Percentiles rank a stretch among this genome's conserved stretches.
Conservation (phyloP, 441 rosid genomes). For the Hura crepitans region DNA sequence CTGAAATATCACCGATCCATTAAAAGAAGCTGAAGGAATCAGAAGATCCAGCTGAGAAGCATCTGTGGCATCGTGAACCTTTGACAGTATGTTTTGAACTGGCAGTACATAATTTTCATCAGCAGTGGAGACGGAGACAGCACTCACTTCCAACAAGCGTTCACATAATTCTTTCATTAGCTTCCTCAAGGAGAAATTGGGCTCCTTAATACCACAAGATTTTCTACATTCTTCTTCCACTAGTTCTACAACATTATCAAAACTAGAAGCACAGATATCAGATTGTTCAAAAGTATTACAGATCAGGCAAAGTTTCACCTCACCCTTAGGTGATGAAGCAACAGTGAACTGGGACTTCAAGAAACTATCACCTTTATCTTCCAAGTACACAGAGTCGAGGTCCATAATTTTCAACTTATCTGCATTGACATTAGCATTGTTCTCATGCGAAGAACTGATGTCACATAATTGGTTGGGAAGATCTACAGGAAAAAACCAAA, state of each 20-base stretch:
- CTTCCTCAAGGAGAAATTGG: conserved; percentile 1
- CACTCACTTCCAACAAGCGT: not conserved
- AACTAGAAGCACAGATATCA: not conserved
- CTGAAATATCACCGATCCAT: not conserved
- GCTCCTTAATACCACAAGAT: conserved; percentile 4
- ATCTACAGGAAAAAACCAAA: not conserved
- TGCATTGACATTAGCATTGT: not conserved
- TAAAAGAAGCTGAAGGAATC: not conserved
- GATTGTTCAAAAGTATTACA: not conserved
- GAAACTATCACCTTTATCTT: not conserved
- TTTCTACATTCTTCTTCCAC: conserved; percentile 7
- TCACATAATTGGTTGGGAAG: not conserved
- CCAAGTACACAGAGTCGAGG: not conserved
- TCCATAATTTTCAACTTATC: not conserved
- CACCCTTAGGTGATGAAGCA: conserved; percentile 5
- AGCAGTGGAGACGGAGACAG: not conserved
- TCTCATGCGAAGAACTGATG: not conserved
- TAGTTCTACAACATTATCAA: conserved; percentile 3
- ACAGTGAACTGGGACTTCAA: not conserved
- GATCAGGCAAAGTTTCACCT: conserved; percentile 12
- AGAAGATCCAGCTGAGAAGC: conserved; percentile 1
- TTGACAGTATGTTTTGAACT: not conserved
- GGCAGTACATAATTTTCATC: not conserved
- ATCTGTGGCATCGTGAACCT: not conserved
- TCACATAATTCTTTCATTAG: conserved; percentile 14